Evolutionary conservation across 2,329 filamentous ascomycete genomes (phyloP), one percentile per base, ranked within the genome.

Genomic region (Cercospora canescens): DNA sequence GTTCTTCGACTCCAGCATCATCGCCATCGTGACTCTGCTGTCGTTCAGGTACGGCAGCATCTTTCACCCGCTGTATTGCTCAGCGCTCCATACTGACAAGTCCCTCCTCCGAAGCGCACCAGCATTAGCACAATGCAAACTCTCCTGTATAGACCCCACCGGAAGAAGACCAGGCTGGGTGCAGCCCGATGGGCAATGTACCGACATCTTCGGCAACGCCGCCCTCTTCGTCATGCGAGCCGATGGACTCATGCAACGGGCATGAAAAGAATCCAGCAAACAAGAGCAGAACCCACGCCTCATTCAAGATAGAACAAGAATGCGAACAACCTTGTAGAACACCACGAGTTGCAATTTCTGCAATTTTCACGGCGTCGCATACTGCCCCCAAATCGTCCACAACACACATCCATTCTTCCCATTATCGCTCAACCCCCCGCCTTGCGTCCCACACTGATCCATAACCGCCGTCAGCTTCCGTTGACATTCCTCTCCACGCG

Each of bases 381-480:
- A 2, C 4, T 52, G 45, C 45, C 45, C 45, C 45, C 45, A 52
- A 52, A 69, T 55, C 12, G 67, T 69, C 67, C 64, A 69, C 9
- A 69, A 14, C 18, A 69, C 67, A 48, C 67, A 69, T 12, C 67
- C 67, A 57, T 66, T 62, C 41, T 32, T 55, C 11, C 58, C 64
- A 61, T 60, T 65, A 48, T 65, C 62, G 24, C 52, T 63, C 57
- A 69, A 28, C n/a, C 57, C 64, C n/a, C 67, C 67, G 0, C 67
- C 67, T 32, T 66, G 26, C 3, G 32, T 55, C 35, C 67, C 67
- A 54, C 67, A 69, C 41, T 63, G 41, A 28, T 69, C 67, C 8
- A 50, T 30, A 34, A 69, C 30, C 45, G 48, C 24, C 32, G 34
- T 45, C 37, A 69, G 16, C 14, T 66, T 64, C 37, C 67, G 52